These are phyloP conservation scores for Vanderwaltozyma polyspora DNA, from an alignment of 805 yeast species.

Conservation along the genomic window DNA sequence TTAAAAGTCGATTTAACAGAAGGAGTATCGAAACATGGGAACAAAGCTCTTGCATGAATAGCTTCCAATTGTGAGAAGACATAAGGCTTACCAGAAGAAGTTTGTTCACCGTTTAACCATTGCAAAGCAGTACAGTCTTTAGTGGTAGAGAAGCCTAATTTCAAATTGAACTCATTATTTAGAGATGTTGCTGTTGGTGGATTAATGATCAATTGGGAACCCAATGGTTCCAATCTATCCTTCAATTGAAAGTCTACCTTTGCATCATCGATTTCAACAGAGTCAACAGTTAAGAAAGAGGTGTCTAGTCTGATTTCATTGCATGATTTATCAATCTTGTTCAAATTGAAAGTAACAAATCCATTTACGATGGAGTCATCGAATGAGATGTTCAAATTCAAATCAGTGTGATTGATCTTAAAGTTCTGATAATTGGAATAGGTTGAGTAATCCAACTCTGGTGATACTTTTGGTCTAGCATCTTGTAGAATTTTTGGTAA, in stretches of 20 bases:
- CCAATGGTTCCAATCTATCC: constrained; percentile 43
- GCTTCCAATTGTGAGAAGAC: constrained; percentile 88
- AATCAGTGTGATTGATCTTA: constrained; percentile 37
- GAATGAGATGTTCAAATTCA: constrained; percentile 48
- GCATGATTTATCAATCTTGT: constrained; percentile 20
- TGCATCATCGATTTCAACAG: constrained; percentile 34
- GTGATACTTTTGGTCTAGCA: constrained; percentile 24
- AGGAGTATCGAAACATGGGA: constrained; percentile 90
- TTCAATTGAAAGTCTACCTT: constrained; percentile 25
- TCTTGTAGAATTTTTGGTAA: constrained; percentile 22
- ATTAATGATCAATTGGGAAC: constrained; percentile 39
- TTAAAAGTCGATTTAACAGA: constrained; percentile 58
- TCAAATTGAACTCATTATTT: constrained; percentile 20
- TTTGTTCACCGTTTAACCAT: constrained; percentile 64
- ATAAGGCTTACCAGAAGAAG: constrained; percentile 50
- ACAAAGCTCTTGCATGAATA: constrained; percentile 76
- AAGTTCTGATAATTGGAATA: constrained; percentile 57
- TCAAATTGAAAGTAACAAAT: constrained; percentile 37
- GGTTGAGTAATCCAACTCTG: constrained; percentile 68
- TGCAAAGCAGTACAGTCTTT: constrained; percentile 72
- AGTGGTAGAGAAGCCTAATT: constrained; percentile 58
- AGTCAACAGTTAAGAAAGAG: constrained; percentile 42
- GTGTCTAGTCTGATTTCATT: constrained; percentile 52
- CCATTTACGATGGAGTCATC: constrained; percentile 43
- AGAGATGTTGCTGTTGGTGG: constrained; percentile 5